Conservation (phyloP, 2,329 filamentous ascomycete genomes). For the Exutisphaerella laricina region DNA sequence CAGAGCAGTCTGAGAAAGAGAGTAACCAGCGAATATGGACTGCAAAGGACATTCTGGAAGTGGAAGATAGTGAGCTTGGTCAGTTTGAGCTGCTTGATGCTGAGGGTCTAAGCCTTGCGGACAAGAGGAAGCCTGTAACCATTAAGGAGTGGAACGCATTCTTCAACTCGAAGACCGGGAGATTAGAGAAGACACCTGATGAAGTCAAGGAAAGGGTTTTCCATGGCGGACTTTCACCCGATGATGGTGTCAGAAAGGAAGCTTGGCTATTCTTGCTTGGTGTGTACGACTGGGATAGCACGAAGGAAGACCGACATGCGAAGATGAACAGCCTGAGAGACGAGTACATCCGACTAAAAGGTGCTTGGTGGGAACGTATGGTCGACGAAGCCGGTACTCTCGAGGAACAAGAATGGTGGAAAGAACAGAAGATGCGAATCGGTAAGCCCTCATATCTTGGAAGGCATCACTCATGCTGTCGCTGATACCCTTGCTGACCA, state of each 20-base stretch:
- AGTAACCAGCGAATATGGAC: slow-evolving; percentile 85
- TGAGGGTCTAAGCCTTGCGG: slow-evolving; percentile 67
- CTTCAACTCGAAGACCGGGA: slow-evolving; percentile 71
- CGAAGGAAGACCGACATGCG: slow-evolving; percentile 73
- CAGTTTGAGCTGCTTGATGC: slow-evolving; percentile 91
- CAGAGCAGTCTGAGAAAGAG: slow-evolving; percentile 90
- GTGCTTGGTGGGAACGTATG: slow-evolving; percentile 91
- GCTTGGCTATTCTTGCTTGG: slow-evolving; percentile 93
- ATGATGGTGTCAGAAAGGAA: slow-evolving; percentile 91
- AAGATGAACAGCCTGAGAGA: slow-evolving; percentile 81
- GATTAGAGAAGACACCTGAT: slow-evolving; percentile 72
- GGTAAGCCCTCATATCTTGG: slow-evolving; percentile 53
- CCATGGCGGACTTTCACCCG: slow-evolving; percentile 80
- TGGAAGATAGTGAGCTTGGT: slow-evolving; percentile 90
- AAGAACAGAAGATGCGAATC: slow-evolving; percentile 87
- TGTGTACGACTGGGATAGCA: slow-evolving; percentile 90
- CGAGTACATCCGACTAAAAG: slow-evolving; percentile 90
- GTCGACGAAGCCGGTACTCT: slow-evolving; percentile 73
- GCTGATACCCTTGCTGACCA: slow-evolving; percentile 37
- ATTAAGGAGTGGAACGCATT: slow-evolving; percentile 85
- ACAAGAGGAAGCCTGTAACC: slow-evolving; percentile 70
- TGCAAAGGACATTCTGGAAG: slow-evolving; percentile 82
- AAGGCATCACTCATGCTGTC: slow-evolving; percentile 17
- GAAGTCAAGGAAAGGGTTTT: slow-evolving; percentile 98
- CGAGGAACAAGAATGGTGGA: slow-evolving; percentile 91